A percentile compares a stretch with the other conserved stretches of the same genome.
Evolutionary conservation across 176 grass and related monocot species (phyloP).

Genomic region (Puccinellia tenuiflora): DNA sequence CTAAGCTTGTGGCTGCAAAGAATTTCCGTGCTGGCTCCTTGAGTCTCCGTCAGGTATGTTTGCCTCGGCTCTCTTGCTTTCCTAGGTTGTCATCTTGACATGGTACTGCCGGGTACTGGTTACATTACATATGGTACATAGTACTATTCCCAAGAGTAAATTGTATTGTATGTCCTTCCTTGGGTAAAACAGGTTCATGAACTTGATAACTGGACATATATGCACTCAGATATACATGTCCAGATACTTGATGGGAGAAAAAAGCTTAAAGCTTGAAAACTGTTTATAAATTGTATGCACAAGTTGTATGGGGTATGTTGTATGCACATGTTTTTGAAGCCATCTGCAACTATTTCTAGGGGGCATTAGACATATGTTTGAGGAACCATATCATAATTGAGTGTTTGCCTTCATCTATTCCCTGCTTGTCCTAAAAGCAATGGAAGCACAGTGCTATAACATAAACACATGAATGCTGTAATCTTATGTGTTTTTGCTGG

Average conservation of each 20-base stretch:
- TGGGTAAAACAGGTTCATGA: neutral
- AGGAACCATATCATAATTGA: too few relatives aligned
- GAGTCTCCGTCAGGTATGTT: slow-evolving; percentile 73
- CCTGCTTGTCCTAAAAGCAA: neutral
- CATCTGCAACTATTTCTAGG: too few relatives aligned
- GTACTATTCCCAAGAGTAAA: neutral
- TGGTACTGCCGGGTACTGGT: neutral
- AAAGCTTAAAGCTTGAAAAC: neutral
- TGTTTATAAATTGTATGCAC: too few relatives aligned
- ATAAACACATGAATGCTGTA: neutral
- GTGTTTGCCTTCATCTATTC: too few relatives aligned
- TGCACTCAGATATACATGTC: neutral
- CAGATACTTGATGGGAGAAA: neutral
- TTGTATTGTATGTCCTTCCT: neutral
- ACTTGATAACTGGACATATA: neutral
- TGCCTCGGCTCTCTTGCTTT: neutral
- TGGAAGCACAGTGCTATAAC: neutral
- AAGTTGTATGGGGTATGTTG: too few relatives aligned
- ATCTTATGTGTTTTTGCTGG: neutral
- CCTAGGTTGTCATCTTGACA: neutral
- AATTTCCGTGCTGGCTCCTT: slow-evolving; percentile 95
- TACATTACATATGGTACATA: neutral
- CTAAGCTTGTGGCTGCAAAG: slow-evolving; percentile 90
- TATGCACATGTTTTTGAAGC: neutral
- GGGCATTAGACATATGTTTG: too few relatives aligned